Base-by-base conservation (phyloP, 352 stramenopile species). In the Phytophthora podocarpi region DNA sequence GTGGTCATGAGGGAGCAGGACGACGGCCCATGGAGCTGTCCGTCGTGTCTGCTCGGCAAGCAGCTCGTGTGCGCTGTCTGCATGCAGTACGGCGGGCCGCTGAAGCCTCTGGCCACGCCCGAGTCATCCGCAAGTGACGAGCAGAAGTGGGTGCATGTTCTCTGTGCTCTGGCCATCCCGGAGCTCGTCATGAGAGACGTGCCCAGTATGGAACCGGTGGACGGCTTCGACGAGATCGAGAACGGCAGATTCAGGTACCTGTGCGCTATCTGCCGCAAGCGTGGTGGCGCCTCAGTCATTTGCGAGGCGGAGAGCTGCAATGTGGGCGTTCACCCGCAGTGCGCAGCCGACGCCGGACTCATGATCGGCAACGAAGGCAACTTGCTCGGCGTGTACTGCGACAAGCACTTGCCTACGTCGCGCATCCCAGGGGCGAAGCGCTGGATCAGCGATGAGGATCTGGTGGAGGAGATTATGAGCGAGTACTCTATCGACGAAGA, bases 381-480 rank as follows among this genome's bases (percentile, higher is more conserved):
- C 28, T 70, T 85, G 18, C 64, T 93, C 2, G 84, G 75, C 10
- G 75, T 93, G 10, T 95, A 87, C 55, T 95, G 86, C 28, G 86
- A 95, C 49, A 93, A 93, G 53, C 86, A 95, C 58, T 53, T 95
- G 55, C 86, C 86, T 12, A 59, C 60, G 8, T 73, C 75, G 24
- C 84, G 86, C 23, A 77, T 95, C 36, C 49, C 82, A 0, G 82
- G 82, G 13, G 86, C 86, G 13, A 95, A 92, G 76, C 84, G 86
- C 21, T 90, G 81, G 72, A 92, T 93, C 43, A 90, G 82, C 28
- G 86, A 95, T 37, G 84, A 93, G 52, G 84, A 95, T 52, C 47
- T 95, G 1, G 82, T 93, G 18, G 78, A 92, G 28, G 84, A 95
- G 36, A 91, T 93, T 58, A 89, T 95, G 74, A 90, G 82, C 67